Percentiles rank a stretch among this genome's conserved stretches.
Evolutionary conservation across 805 yeast species (phyloP).

Genomic region (Cyberlindnera meyerae): DNA sequence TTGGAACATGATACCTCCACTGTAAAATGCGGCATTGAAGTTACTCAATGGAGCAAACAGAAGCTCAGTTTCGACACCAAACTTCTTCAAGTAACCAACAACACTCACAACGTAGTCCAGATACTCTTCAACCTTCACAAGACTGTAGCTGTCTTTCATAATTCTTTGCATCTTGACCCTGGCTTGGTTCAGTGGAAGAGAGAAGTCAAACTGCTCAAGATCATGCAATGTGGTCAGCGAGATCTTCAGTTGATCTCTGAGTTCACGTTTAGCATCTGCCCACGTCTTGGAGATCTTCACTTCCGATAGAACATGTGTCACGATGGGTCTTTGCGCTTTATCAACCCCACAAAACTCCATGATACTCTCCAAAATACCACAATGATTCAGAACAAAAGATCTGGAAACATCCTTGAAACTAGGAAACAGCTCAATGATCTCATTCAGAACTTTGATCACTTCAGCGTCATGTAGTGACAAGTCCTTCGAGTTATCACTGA

Average conservation of each 20-base stretch:
- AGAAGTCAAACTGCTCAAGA: conserved; percentile 73
- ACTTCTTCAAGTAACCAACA: conserved; percentile 43
- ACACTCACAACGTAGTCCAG: conserved; percentile 60
- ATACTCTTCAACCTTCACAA: conserved; percentile 57
- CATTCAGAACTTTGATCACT: conserved; percentile 75
- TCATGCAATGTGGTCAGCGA: conserved; percentile 82
- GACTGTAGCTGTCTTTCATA: conserved; percentile 68
- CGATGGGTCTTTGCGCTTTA: conserved; percentile 64
- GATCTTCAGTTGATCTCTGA: conserved; percentile 64
- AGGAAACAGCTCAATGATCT: conserved; percentile 60
- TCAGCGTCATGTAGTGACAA: conserved; percentile 78
- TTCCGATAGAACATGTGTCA: conserved; percentile 69
- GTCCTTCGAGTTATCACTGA: conserved; percentile 45
- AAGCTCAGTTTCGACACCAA: conserved; percentile 56
- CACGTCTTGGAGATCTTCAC: conserved; percentile 64
- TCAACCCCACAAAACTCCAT: conserved; percentile 80
- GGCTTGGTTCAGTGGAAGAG: conserved; percentile 62
- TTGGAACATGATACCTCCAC: conserved; percentile 84
- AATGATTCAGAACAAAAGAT: conserved; percentile 68
- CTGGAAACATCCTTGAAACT: conserved; percentile 56
- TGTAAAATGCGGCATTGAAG: conserved; percentile 74
- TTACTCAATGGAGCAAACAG: conserved; percentile 78
- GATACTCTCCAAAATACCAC: conserved; percentile 69
- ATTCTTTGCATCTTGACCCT: conserved; percentile 56
- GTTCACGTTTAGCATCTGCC: conserved; percentile 50